Conservation (phyloP, 306 rosid genomes). For the Fragaria vesca region DNA sequence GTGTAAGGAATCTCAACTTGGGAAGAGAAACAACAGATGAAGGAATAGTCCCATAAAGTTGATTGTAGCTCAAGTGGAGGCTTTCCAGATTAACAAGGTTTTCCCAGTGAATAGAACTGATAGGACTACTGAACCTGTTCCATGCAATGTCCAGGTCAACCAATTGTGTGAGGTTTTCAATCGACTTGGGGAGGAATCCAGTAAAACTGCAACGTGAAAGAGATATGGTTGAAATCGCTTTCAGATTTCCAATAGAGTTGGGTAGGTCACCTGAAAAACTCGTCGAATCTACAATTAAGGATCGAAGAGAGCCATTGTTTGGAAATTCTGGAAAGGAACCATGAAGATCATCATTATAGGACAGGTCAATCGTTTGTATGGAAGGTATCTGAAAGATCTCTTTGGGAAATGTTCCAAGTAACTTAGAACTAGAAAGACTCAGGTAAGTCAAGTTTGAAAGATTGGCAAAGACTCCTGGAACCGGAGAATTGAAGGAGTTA, state of each 20-base stretch:
- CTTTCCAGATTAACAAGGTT: background rate
- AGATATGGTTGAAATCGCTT: background rate
- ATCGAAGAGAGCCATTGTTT: background rate
- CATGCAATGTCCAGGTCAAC: conserved; percentile 7
- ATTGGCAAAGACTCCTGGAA: conserved; percentile 17
- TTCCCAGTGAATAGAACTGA: conserved; percentile 14
- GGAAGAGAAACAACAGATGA: conserved; percentile 13
- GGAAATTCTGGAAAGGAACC: conserved; percentile 22
- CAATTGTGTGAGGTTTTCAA: conserved; percentile 14
- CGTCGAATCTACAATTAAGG: background rate
- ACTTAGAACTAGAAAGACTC: background rate
- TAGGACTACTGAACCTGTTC: conserved; percentile 18
- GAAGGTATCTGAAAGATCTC: conserved; percentile 23
- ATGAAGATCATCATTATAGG: background rate
- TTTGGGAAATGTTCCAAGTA: conserved; percentile 17
- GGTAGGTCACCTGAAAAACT: conserved; percentile 23
- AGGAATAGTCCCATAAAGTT: conserved; percentile 26
- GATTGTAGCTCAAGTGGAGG: conserved; percentile 13
- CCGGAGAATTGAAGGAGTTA: background rate
- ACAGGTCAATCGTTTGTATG: conserved; percentile 1
- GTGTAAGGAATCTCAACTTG: background rate
- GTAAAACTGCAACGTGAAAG: background rate
- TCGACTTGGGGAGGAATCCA: conserved; percentile 15
- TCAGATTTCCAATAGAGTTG: conserved; percentile 18
- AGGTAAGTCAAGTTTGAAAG: conserved; percentile 20